These are phyloP conservation scores for Nakataea oryzae DNA, from an alignment of 2,329 filamentous ascomycete species.

Conservation along the genomic window DNA sequence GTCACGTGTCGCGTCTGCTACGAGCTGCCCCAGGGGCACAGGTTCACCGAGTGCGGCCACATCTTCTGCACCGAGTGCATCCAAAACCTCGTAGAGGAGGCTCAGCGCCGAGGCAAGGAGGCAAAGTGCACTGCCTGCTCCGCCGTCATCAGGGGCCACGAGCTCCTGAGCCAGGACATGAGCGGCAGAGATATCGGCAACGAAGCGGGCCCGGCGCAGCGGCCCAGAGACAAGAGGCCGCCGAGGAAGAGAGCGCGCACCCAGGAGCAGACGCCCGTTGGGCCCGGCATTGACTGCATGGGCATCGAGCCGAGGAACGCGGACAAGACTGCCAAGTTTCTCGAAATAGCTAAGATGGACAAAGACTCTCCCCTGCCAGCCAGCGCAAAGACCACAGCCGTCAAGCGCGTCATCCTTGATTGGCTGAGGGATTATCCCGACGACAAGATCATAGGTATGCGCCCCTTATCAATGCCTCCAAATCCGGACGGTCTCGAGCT, in stretches of 20 bases:
- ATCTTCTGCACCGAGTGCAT: slow-evolving; percentile 19
- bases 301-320: slow-evolving; percentile 5
- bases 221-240: no score
- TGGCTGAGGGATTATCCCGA: slow-evolving; percentile 20
- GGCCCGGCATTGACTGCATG: slow-evolving; percentile 15
- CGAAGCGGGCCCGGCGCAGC: no score
- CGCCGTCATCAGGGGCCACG: not conserved
- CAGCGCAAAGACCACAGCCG: slow-evolving; percentile 20
- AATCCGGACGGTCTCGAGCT: no score
- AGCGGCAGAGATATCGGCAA: not conserved
- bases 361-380: slow-evolving; percentile 4
- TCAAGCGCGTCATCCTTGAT: slow-evolving; percentile 18
- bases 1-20: slow-evolving; percentile 3
- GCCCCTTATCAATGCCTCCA: no score
- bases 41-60: slow-evolving; percentile 16
- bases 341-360: slow-evolving; percentile 11
- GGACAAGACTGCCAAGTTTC: slow-evolving; percentile 9
- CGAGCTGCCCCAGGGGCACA: not conserved
- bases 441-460: slow-evolving; percentile 28
- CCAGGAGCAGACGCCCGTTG: not conserved
- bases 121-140: not conserved
- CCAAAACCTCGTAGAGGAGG: not conserved
- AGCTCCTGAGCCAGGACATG: not conserved
- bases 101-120: not conserved
- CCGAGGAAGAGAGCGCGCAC: not conserved